A percentile compares a stretch with the other conserved stretches of the same genome.
Conservation (phyloP, 2,329 filamentous ascomycete species). For the Arthrobotrys sphaeroides region DNA sequence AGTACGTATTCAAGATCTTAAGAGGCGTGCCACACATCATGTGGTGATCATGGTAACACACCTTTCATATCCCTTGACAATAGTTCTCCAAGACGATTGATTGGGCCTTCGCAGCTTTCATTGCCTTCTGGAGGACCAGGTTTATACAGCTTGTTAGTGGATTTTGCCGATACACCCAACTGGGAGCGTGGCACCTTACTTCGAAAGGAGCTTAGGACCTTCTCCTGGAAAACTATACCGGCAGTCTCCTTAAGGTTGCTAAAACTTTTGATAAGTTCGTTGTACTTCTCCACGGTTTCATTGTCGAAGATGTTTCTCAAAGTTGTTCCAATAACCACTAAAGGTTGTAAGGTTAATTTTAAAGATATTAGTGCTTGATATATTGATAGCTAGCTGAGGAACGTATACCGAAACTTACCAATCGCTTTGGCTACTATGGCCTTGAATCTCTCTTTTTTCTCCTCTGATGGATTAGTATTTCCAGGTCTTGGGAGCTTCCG, state of each 20-base stretch:
- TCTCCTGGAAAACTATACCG: conserved; percentile 1
- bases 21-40: too few species aligned
- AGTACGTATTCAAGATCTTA: too few species aligned
- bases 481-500: conserved; percentile 1
- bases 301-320: neutral
- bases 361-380: conserved; percentile 14
- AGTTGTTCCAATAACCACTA: too few species aligned
- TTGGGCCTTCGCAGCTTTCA: too few species aligned
- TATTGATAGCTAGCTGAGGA: too few species aligned
- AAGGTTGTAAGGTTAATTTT: neutral
- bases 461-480: neutral
- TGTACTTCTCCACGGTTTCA: neutral
- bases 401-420: neutral
- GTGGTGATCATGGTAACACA: too few species aligned
- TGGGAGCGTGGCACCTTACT: neutral
- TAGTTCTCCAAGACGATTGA: too few species aligned
- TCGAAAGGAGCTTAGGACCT: neutral
- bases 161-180: neutral
- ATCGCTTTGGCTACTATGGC: too few species aligned
- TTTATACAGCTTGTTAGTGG: neutral
- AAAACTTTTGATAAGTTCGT: neutral
- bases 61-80: too few species aligned
- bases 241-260: neutral
- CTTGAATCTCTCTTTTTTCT: conserved; percentile 25
- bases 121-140: neutral